Evolutionary conservation across 495 filamentous ascomycete genomes (phyloP), one percentile per base, ranked within the genome.

Genomic region (Tuber calosporum): DNA sequence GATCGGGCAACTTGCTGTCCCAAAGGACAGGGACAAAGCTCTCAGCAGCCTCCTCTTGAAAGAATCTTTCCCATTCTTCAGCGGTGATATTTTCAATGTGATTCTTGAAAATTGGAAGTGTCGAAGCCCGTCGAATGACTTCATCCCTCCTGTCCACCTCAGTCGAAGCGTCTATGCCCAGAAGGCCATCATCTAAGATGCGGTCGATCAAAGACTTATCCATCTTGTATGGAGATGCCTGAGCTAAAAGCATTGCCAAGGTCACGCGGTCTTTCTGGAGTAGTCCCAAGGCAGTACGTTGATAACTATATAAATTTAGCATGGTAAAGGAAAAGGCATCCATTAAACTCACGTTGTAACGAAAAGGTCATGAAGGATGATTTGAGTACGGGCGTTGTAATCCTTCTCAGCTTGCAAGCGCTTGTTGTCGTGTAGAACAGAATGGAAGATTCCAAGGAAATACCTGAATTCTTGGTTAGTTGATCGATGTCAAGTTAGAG

Each of bases 371-470:
- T 87, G 87, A 72, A 98, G 87, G 76, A 99, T 98, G 77, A 93
- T 89, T 75, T 97, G 90, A 34, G 94, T 88, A 41, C 96, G 90
- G 7, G 84, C 84, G 72, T 91, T 87, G 82, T 94, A 88, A 75
- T 95, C 91, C 72, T 86, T 89, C 82, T 93, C 90, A 45, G 85
- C 86, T 9, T 88, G 86, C 69, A 96, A 86, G 38, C 87, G 87
- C 79, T 90, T 90, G 83, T 95, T 95, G 71, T 88, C 86, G 78
- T 90, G 91, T 30, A 99, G 87, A 45, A 99, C 94, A 0, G 91
- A 89, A 81, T 96, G 89, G 87, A 99, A 98, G 77, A 99, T 99
- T 80, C 97, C 92, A 22, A 95, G 87, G 83, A 99, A 99, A 83
- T 94, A 99, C 67, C 77, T 79, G 39, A 58, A 36, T 58, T 0